phyloP scores from a whole-genome alignment of 345 rosid genomes.

The Syzygium oleosum region DNA sequence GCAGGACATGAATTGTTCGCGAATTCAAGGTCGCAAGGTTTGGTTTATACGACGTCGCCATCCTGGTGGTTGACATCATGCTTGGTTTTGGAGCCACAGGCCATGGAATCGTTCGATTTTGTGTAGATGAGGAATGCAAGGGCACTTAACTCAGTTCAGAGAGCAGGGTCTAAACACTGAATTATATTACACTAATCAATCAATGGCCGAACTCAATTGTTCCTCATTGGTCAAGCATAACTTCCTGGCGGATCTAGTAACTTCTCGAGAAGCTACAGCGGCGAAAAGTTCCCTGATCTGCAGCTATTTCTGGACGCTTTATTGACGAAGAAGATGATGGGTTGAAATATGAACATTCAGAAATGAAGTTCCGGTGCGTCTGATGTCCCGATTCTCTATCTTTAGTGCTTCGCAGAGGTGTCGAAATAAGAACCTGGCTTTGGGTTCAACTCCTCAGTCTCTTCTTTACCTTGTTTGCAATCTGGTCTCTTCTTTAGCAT shows the following conservation, averaged over 20 bases:
- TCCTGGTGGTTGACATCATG: conserved; percentile 90
- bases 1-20: conserved; percentile 78
- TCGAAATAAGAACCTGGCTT: neutral
- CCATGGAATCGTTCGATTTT: conserved; percentile 85
- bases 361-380: conserved; percentile 52
- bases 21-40: conserved; percentile 80
- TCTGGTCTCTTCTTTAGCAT: neutral
- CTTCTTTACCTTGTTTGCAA: neutral
- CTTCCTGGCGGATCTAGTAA: neutral
- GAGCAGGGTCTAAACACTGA: conserved; percentile 87
- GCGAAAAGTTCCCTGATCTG: conserved; percentile 86
- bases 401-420: neutral
- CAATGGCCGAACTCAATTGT: conserved; percentile 54
- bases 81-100: conserved; percentile 80
- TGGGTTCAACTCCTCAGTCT: neutral
- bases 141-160: conserved; percentile 65
- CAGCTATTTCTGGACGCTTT: conserved; percentile 53
- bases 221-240: neutral
- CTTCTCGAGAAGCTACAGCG: conserved; percentile 31
- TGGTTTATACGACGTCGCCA: conserved; percentile 88
- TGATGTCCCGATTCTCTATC: neutral
- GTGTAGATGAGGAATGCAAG: conserved; percentile 74
- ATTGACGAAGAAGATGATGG: conserved; percentile 86
- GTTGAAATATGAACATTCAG: conserved; percentile 73
- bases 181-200: conserved; percentile 71